Percentiles rank a stretch among this genome's conserved stretches.
These are phyloP conservation scores for Tulasnella sp. DNA, from an alignment of 768 basidiomycete genomes.

Conservation along the genomic window DNA sequence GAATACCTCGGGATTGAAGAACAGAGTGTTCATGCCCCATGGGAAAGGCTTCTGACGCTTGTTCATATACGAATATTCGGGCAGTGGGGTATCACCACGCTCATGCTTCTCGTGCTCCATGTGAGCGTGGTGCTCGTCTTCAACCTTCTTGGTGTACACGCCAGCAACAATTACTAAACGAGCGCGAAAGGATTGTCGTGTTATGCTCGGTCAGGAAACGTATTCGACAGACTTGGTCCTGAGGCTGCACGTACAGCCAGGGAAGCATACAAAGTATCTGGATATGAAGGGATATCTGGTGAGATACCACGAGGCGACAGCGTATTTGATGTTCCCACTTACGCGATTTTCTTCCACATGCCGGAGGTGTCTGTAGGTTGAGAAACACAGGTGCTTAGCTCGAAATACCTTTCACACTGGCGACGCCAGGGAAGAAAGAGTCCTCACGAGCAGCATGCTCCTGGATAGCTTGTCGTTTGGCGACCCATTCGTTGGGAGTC, in stretches of 20 bases:
- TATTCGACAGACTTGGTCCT: too few relatives aligned
- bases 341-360: conserved; percentile 85
- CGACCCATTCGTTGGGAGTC: conserved; percentile 30
- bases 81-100: conserved; percentile 55
- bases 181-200: conserved; percentile 23
- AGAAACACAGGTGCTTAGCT: conserved; percentile 17
- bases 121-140: conserved; percentile 58
- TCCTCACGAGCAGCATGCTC: conserved; percentile 53
- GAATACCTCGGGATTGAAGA: conserved; percentile 48
- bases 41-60: conserved; percentile 66
- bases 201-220: too few relatives aligned
- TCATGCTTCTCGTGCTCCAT: conserved; percentile 57
- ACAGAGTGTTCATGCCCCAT: conserved; percentile 73
- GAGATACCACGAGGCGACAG: neutral
- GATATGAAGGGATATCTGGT: neutral
- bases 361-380: conserved; percentile 47
- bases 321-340: too few relatives aligned
- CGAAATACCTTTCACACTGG: neutral
- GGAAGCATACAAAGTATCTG: conserved; percentile 65
- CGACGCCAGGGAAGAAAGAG: conserved; percentile 2
- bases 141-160: conserved; percentile 40
- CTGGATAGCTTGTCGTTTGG: conserved; percentile 43
- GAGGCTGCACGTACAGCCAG: conserved; percentile 47
- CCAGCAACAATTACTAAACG: conserved; percentile 24
- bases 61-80: conserved; percentile 69